These are phyloP conservation scores for Epichloe scottii DNA, from an alignment of 2,329 filamentous ascomycete genomes.

Conservation along the genomic window DNA sequence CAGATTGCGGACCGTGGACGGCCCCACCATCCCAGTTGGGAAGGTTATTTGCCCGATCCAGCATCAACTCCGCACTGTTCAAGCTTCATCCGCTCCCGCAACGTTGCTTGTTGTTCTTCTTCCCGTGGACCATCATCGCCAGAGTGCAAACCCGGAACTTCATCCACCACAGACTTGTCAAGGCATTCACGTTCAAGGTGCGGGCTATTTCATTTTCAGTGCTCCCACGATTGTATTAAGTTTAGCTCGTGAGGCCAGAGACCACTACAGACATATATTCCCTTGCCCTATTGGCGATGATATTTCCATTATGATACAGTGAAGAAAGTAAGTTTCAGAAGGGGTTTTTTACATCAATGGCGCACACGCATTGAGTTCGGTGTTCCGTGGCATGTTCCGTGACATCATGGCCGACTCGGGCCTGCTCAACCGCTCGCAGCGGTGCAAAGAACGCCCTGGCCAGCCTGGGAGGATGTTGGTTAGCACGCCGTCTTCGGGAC, in stretches of 20 bases:
- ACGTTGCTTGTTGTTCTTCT: background rate
- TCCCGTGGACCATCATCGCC: no score
- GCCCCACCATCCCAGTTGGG: background rate
- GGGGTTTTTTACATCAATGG: background rate
- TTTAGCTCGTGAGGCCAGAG: background rate
- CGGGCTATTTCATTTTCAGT: no score
- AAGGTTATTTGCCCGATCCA: background rate
- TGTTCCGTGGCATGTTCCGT: background rate
- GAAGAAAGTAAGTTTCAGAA: background rate
- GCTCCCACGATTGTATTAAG: background rate
- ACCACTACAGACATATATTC: background rate
- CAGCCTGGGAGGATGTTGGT: background rate
- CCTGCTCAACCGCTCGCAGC: background rate
- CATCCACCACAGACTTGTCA: fast-evolving
- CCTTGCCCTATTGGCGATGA: background rate
- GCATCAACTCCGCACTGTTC: no score
- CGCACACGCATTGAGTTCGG: background rate
- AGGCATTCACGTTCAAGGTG: no score
- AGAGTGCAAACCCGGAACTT: no score
- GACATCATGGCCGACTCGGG: background rate
- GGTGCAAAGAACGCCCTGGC: slow-evolving; percentile 3
- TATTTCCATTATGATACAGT: background rate
- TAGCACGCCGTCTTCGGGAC: background rate
- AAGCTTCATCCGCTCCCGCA: background rate
- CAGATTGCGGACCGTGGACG: background rate